These are phyloP conservation scores for Maudiozyma humilis DNA, from an alignment of 1,139 yeast species.

Conservation along the genomic window DNA sequence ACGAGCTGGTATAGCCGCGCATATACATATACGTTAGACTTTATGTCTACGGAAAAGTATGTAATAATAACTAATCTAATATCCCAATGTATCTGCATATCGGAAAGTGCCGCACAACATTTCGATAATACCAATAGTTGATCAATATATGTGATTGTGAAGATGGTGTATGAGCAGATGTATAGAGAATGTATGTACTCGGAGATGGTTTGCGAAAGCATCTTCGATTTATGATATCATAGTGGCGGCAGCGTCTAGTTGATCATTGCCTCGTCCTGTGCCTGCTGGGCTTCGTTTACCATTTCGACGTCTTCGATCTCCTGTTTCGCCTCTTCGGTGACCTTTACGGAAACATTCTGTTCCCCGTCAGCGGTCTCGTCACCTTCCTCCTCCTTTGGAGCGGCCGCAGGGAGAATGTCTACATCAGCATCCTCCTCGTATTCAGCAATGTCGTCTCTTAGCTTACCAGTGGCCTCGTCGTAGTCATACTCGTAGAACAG, in stretches of 20 bases:
- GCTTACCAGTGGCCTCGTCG: slow-evolving; percentile 31
- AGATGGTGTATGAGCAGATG: too few species aligned
- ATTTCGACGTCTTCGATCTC: not conserved
- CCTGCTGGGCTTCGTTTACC: not conserved
- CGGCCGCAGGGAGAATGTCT: slow-evolving; percentile 19
- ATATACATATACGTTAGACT: not conserved
- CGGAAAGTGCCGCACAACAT: too few species aligned
- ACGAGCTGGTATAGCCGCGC: slow-evolving; percentile 14
- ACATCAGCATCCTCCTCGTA: slow-evolving; percentile 16
- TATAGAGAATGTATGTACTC: too few species aligned
- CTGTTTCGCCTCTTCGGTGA: not conserved
- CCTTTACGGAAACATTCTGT: too few species aligned
- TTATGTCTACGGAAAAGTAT: not conserved
- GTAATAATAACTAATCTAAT: not conserved
- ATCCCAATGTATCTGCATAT: too few species aligned
- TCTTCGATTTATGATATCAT: too few species aligned
- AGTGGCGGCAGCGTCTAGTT: too few species aligned
- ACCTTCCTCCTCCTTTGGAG: slow-evolving; percentile 17
- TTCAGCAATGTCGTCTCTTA: slow-evolving; percentile 26
- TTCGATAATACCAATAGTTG: too few species aligned
- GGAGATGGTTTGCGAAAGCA: too few species aligned
- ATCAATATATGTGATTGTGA: too few species aligned
- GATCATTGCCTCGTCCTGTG: not conserved
- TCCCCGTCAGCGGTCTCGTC: slow-evolving; percentile 10
- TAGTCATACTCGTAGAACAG: slow-evolving; percentile 67